Evolutionary conservation across 148 eudicot species (phyloP).

Genomic region (Heliosperma pusillum): DNA sequence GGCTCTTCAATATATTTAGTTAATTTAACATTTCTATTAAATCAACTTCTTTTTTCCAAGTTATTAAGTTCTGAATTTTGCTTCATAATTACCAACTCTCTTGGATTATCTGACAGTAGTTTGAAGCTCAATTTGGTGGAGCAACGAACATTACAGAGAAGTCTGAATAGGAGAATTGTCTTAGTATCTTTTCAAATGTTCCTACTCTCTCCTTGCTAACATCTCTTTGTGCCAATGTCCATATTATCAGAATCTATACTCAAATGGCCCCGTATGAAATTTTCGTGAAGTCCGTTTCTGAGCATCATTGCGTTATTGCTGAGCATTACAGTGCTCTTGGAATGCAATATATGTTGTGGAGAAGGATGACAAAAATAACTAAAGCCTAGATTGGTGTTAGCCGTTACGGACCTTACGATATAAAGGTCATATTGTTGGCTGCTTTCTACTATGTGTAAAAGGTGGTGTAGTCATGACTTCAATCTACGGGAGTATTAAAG

Average conservation of each 20-base stretch:
- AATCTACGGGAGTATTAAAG: not conserved
- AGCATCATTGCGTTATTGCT: not conserved
- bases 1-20: not conserved
- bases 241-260: not conserved
- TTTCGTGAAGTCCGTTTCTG: not conserved
- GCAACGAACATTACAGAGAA: not conserved
- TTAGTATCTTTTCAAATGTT: not conserved
- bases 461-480: not conserved
- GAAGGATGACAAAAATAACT: not conserved
- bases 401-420: not conserved
- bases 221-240: not conserved
- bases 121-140: not conserved
- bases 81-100: not conserved
- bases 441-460: not conserved
- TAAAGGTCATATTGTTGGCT: not conserved
- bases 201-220: no score
- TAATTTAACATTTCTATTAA: no score
- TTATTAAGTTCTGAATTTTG: not conserved
- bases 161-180: not conserved
- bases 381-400: no score
- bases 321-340: not conserved
- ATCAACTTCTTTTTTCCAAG: no score
- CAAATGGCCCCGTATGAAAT: not conserved
- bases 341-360: not conserved
- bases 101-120: not conserved